Evolutionary conservation across 2,329 filamentous ascomycete species (phyloP), one percentile per base, ranked within the genome.

Genomic region (Apiospora kogelbergensis): DNA sequence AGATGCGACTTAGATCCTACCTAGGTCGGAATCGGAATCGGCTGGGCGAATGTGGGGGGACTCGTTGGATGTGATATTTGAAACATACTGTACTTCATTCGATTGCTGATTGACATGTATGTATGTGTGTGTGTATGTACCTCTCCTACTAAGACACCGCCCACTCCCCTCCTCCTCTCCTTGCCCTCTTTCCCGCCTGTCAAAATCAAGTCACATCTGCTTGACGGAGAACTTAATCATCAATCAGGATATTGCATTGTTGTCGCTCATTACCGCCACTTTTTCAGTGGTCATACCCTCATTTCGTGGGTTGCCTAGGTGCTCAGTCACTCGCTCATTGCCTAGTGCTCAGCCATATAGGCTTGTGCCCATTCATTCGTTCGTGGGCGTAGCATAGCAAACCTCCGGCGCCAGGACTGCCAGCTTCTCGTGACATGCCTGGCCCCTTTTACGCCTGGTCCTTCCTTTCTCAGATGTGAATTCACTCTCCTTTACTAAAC

Each of bases 221-320:
- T 60, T 60, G 26, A 37, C 11, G 30, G 53, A 11, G 26, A 60
- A 60, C 53, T 33, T 33, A 57, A 57, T 57, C 17, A 57, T 10
- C 30, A 20, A 33, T 11, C 30, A 60, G 53, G 17, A 60, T n/a
- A 60, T 60, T 60, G 48, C 48, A 53, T 37, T 60, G 53, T 17
- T 60, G 53, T 60, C 53, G 20, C 30, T 60, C 53, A 60, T 60
- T 60, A 60, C 53, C 53, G 30, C 53, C 53, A 60, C 53, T 60
- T 60, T 33, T 60, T 37, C 6, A 60, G 53, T 60, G 53, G 53
- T 13, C 30, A 30, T 60, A n/a, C 53, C 17, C 53, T 60, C 53
- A 60, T 60, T 60, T 60, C 53, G 53, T 60, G 30, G 53, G 53
- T 17, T 30, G 26, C 53, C 30, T 20, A 20, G 17, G 11, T 24